Conservation (phyloP, 2,329 filamentous ascomycete species). For the Aspergillus hiratsukae region DNA sequence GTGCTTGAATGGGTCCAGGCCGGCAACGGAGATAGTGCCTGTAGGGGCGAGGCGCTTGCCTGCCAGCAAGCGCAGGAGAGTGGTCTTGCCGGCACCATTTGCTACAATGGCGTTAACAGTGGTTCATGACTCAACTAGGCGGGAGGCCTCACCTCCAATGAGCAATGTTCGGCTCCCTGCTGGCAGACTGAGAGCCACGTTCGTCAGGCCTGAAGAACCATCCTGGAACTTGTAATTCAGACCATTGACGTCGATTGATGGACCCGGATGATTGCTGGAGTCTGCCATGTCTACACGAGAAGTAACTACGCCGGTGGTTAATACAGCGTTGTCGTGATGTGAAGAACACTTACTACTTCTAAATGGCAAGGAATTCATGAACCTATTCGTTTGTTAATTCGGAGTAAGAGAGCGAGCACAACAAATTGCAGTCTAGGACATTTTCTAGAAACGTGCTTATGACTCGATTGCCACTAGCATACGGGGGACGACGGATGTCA, state of each 20-base stretch:
- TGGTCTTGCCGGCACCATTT: constrained; percentile 97
- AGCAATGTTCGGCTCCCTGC: constrained; percentile 80
- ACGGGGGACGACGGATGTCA: not conserved
- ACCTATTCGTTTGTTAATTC: not conserved
- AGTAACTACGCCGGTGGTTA: not conserved
- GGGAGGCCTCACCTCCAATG: constrained; percentile 62
- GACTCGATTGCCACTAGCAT: not conserved
- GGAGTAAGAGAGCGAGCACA: too few species aligned
- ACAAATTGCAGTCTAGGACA: not conserved
- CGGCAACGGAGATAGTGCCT: constrained; percentile 69
- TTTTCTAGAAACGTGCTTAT: not conserved
- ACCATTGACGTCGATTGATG: constrained; percentile 66
- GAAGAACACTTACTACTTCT: not conserved
- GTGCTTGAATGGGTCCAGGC: constrained; percentile 86
- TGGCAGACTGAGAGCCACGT: constrained; percentile 73
- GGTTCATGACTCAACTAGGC: not conserved
- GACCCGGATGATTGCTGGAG: constrained; percentile 10
- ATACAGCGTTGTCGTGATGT: not conserved
- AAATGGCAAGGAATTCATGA: not conserved
- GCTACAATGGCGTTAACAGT: constrained; percentile 44
- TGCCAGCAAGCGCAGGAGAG: constrained; percentile 85
- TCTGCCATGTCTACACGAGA: constrained; percentile 16
- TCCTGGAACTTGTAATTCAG: constrained; percentile 89
- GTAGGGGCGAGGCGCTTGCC: constrained; percentile 88
- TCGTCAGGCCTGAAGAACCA: constrained; percentile 69